These are phyloP conservation scores for Aspergillus nomiae DNA, from an alignment of 2,329 filamentous ascomycete genomes.

Conservation along the genomic window DNA sequence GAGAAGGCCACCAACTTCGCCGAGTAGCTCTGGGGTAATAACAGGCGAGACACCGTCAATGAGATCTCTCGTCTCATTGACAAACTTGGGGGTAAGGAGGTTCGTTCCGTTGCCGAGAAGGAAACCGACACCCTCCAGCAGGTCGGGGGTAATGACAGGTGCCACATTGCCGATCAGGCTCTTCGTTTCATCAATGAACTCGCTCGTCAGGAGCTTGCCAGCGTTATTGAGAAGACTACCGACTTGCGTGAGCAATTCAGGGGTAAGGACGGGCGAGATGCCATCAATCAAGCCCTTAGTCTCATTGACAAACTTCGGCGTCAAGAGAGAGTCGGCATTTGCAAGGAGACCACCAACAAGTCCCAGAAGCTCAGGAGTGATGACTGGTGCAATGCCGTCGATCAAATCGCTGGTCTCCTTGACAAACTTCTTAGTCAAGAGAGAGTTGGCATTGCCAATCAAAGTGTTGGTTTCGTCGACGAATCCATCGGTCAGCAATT, in stretches of 20 bases:
- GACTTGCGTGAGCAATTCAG: slow-evolving; percentile 24
- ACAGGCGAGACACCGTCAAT: slow-evolving; percentile 32
- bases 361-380: slow-evolving; percentile 13
- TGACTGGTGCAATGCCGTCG: slow-evolving; percentile 11
- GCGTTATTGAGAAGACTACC: slow-evolving; percentile 26
- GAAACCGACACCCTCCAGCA: slow-evolving; percentile 30
- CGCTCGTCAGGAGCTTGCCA: slow-evolving; percentile 27
- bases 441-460: slow-evolving; percentile 20
- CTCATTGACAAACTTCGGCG: slow-evolving; percentile 26
- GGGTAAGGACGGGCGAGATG: slow-evolving; percentile 24
- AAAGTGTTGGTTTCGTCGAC: slow-evolving; percentile 15
- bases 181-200: slow-evolving; percentile 29
- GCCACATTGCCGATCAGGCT: slow-evolving; percentile 23
- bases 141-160: slow-evolving; percentile 27
- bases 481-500: slow-evolving; percentile 26
- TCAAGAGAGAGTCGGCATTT: slow-evolving; percentile 24
- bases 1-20: slow-evolving; percentile 25
- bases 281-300: slow-evolving; percentile 23
- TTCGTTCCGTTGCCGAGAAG: slow-evolving; percentile 34
- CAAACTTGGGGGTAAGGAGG: slow-evolving; percentile 33
- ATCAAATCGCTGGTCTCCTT: slow-evolving; percentile 20
- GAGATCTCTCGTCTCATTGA: slow-evolving; percentile 30
- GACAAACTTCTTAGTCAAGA: slow-evolving; percentile 32
- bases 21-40: slow-evolving; percentile 30
- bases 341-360: slow-evolving; percentile 16